Percentiles rank a stretch among this genome's conserved stretches.
These are phyloP conservation scores for Verticillium zaregamsianum DNA, from an alignment of 2,329 filamentous ascomycete species.

Conservation along the genomic window DNA sequence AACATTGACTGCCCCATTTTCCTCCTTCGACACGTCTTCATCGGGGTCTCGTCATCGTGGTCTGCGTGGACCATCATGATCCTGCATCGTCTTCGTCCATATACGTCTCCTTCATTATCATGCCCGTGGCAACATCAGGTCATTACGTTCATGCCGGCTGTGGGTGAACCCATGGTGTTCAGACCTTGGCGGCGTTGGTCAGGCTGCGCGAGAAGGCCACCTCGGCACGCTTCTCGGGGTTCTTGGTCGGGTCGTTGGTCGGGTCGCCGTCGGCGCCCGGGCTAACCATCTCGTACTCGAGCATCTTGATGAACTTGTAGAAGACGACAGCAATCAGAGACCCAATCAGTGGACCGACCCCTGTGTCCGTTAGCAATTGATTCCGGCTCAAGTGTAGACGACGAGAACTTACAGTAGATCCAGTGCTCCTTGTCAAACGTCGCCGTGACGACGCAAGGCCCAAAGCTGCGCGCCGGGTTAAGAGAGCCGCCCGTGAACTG, in stretches of 20 bases:
- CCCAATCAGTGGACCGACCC: constrained; percentile 29
- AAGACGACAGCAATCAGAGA: constrained; percentile 30
- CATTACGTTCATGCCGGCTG: not conserved
- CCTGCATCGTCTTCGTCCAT: constrained; percentile 5
- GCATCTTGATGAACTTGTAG: constrained; percentile 35
- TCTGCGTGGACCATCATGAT: constrained; percentile 1
- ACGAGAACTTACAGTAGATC: constrained; percentile 35
- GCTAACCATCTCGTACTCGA: constrained; percentile 41
- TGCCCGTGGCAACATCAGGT: not conserved
- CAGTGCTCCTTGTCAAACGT: constrained; percentile 39
- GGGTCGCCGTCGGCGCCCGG: constrained; percentile 41
- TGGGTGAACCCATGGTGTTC: not conserved
- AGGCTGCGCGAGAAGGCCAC: constrained; percentile 9
- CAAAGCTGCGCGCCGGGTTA: constrained; percentile 42
- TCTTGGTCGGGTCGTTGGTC: constrained; percentile 37
- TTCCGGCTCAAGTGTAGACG: constrained; percentile 10
- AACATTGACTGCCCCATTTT: not conserved
- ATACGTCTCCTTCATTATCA: constrained; percentile 5
- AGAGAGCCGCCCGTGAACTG: constrained; percentile 44
- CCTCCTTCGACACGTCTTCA: not conserved
- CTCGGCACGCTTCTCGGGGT: constrained; percentile 32
- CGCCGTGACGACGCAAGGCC: constrained; percentile 37
- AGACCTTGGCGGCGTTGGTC: constrained; percentile 1
- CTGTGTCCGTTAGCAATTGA: constrained; percentile 5
- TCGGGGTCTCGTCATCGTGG: not conserved